Conservation (phyloP, 345 rosid genomes). For the Rhizophora mangle region DNA sequence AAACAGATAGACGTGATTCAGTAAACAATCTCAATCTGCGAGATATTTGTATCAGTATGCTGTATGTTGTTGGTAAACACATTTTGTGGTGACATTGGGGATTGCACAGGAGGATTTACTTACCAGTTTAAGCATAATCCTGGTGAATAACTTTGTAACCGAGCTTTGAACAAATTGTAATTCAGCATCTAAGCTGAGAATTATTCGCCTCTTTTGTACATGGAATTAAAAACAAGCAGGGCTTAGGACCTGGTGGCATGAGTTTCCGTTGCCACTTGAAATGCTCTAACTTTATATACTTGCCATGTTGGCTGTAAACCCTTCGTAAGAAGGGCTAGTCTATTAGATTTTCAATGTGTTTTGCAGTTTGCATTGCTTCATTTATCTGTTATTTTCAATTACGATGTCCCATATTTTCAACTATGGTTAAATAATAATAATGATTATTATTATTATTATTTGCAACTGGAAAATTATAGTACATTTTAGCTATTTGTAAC, state of each 20-base stretch:
- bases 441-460: no score
- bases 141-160: neutral
- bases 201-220: neutral
- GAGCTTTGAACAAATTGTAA: constrained; percentile 2
- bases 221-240: neutral
- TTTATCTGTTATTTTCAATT: no score
- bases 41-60: neutral
- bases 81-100: neutral
- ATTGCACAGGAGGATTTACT: neutral
- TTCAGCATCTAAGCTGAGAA: neutral
- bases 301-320: no score
- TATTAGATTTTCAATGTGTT: no score
- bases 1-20: constrained; percentile 11
- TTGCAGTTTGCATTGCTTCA: no score
- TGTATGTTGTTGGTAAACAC: neutral
- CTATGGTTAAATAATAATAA: no score
- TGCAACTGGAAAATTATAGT: no score
- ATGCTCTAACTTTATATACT: no score
- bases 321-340: neutral
- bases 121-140: neutral
- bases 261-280: neutral
- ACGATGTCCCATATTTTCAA: no score
- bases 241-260: neutral
- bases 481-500: no score
- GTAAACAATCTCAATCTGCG: neutral